Base-by-base conservation (phyloP, 495 filamentous ascomycete genomes). In the Penicillium samsonianum region DNA sequence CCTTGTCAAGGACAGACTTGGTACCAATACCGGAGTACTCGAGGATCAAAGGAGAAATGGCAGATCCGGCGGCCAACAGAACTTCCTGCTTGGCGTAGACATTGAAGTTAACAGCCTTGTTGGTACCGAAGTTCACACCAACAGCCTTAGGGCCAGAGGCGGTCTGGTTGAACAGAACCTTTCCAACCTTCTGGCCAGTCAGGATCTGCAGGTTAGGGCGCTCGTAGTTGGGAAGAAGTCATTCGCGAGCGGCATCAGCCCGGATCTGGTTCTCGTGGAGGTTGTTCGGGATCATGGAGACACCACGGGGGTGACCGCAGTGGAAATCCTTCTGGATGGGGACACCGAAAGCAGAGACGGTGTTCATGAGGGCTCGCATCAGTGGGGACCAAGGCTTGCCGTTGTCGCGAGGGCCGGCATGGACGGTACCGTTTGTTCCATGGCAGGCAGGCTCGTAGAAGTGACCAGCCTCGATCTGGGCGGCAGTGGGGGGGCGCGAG, bases 21-120 rank as follows among this genome's bases (percentile, higher is more conserved):
- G 40, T 57, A n/a, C 76, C 77, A 50, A 80, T 71, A n/a, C 77
- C 77, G 31, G 76, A 73, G 30, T 78, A 56, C 44, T 79, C 72
- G 2, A 80, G 59, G 43, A 85, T 75, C 51, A 80, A 76, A 1
- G 82, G 82, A 0, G 80, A 77, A 67, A 82, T 78, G 55, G 80
- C 73, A 19, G 80, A 72, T 25, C 83, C 83, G 16, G 80, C 81
- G 1, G 81, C 73, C 31, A 86, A 53, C 50, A 86, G 79, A 30
- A 84, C 79, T 57, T 86, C 83, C 25, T 71, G 71, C 17, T 67
- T 67, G 9, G 73, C 74, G 19, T 53, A 61, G 23, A 72, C 73
- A 16, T 68, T 63, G 58, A 73, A 68, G 17, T 65, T 57, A 40
- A 62, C 51, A 12, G 45, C 59, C 16, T 62, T 55, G 54, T 70